Base-by-base conservation (phyloP, 345 rosid species). In the Rhodamnia argentea region DNA sequence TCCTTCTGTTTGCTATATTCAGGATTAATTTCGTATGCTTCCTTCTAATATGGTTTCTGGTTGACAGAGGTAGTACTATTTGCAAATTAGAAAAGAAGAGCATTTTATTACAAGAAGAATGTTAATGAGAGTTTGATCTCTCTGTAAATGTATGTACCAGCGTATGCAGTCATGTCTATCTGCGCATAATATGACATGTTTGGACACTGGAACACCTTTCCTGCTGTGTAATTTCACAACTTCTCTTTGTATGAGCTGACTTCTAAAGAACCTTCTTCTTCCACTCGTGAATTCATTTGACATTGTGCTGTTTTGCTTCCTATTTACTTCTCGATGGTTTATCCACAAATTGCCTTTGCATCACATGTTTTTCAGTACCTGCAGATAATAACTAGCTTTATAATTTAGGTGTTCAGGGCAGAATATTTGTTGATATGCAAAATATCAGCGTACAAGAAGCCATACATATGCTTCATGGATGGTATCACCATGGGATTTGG, bases 401-500 rank as follows among this genome's bases (percentile, higher is more conserved):
- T 64, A 82, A 85, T 82, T 86, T 90, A 96, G 99, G 97, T 95
- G 55, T 96, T 96, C 90, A 87, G 93, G 55, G 96, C 98, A 64
- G 99, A 97, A 89, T 97, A 97, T 90, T 85, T 93, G 24, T 92
- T 97, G 58, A 92, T 97, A 89, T 97, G 99, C 93, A 97, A 94
- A 91, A 97, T 96, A 88, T 88, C 95, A 82, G 98, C 87, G 54
- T 97, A 95, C 92, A 92, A 91, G 89, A 97, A 97, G 87, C 98
- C 99, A 83, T 96, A 96, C 82, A 90, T 96, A 86, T 92, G 96
- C 81, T 87, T 97, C 81, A 97, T 97, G 99, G 98, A 97, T 92
- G 98, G 99, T 85, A 87, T 96, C 85, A 95, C 98, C 32, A 97
- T 96, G 98, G 98, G 99, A 42, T 97, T 95, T 91, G 98, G 99